Evolutionary conservation across 495 filamentous ascomycete genomes (phyloP), one percentile per base, ranked within the genome.

Genomic region (Antarctomyces pellizariae): DNA sequence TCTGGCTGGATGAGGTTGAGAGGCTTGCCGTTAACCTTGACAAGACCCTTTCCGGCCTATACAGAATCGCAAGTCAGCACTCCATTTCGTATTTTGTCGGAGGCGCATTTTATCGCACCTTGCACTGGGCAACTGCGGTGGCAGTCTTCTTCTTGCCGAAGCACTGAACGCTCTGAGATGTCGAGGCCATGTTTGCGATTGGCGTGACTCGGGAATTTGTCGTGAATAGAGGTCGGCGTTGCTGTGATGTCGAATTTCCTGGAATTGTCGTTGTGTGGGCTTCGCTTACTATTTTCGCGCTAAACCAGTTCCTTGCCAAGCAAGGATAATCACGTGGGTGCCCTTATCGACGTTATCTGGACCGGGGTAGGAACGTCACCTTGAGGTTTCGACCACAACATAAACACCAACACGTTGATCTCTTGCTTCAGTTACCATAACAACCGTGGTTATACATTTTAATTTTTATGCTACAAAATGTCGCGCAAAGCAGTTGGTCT

Each of bases 21-120:
- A 39, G 86, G 86, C 57, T 79, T 74, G 56, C 86, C 86, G 65
- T 97, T 97, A 50, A 95, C 86, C 66, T 83, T 90, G 59, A 97
- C 64, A 44, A 97, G 75, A 54, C 86, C 86, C 52, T 75, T 78
- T 47, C 80, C 80, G 55, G 71, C 57, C 77, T 83, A 48, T 51
- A 48, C 36, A 37, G 38, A 22, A 11, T 22, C 22, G 16, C 22
- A 11, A 31, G 34, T 43, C 26, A 42, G 39, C 25, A 22, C 36
- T 28, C 28, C 25, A 13, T 16, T 26, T 18, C 11, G 24, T 18
- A 7, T n/a, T 4, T 28, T 24, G 19, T 24, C 19, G 19, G 6
- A 6, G 19, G 24, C 12, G 6, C 6, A 6, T 7, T 14, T 6
- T 14, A 26, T 49, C 62, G 56, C 67, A 80, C 75, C 69, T 86